These are phyloP conservation scores for Linnemannia zychae DNA, from an alignment of 192 early-diverging fungal genomes.

Conservation along the genomic window DNA sequence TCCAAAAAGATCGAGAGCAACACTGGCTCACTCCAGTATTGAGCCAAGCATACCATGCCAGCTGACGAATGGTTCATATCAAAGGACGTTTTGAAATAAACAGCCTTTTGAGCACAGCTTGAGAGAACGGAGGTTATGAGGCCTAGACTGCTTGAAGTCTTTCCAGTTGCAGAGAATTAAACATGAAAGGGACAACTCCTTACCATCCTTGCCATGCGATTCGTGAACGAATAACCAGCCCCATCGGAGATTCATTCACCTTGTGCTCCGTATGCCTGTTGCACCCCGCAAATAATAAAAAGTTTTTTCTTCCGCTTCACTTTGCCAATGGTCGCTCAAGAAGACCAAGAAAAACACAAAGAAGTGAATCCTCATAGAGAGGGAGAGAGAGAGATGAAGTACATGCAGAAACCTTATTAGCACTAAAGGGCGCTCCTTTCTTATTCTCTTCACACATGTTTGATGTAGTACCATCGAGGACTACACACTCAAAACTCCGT, in stretches of 20 bases:
- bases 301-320: not conserved
- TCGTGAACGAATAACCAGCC: not conserved
- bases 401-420: not conserved
- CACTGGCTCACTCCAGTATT: no score
- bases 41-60: not conserved
- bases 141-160: not conserved
- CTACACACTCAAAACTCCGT: not conserved
- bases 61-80: no score
- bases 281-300: not conserved
- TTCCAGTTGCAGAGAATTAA: not conserved
- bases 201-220: not conserved
- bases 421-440: not conserved
- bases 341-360: not conserved
- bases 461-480: not conserved
- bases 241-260: constrained; percentile 1
- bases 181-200: not conserved
- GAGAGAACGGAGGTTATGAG: not conserved
- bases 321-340: not conserved
- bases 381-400: not conserved
- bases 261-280: not conserved
- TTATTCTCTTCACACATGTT: not conserved
- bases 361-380: not conserved
- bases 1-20: constrained; percentile 1
- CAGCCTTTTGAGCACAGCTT: not conserved
- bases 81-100: no score